Conservation (phyloP, 495 filamentous ascomycete species). For the Penicillium verhagenii region DNA sequence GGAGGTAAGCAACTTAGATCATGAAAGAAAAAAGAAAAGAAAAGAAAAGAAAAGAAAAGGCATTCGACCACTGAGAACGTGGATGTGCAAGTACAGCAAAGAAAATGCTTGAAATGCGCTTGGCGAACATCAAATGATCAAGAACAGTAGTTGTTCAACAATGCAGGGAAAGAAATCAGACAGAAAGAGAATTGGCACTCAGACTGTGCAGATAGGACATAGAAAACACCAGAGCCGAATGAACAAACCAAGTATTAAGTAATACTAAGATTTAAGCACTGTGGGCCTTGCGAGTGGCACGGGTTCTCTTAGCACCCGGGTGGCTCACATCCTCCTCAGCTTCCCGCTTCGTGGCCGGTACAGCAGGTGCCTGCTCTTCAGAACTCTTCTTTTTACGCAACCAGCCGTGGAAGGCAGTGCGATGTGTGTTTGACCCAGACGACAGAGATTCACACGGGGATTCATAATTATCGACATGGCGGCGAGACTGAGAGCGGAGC, state of each 20-base stretch:
- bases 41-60: constrained; percentile 1
- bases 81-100: not conserved
- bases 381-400: constrained; percentile 54
- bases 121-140: not conserved
- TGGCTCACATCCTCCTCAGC: constrained; percentile 18
- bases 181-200: not conserved
- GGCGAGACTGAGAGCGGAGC: constrained; percentile 26
- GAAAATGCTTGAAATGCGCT: not conserved
- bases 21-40: constrained; percentile 9
- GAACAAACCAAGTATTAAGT: not conserved
- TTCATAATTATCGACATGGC: constrained; percentile 20
- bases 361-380: constrained; percentile 14
- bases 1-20: constrained; percentile 9
- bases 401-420: constrained; percentile 64
- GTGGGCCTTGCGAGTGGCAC: constrained; percentile 6
- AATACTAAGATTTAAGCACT: not conserved
- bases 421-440: constrained; percentile 26
- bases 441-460: constrained; percentile 16
- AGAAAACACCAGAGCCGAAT: not conserved
- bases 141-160: not conserved
- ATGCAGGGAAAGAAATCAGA: not conserved
- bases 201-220: not conserved
- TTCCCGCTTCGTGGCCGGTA: not conserved
- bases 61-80: not conserved
- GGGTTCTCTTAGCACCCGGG: constrained; percentile 3